A percentile compares a stretch with the other conserved stretches of the same genome.
phyloP scores from a whole-genome alignment of 1,284 basidiomycete genomes.

The Malassezia brasiliensis region DNA sequence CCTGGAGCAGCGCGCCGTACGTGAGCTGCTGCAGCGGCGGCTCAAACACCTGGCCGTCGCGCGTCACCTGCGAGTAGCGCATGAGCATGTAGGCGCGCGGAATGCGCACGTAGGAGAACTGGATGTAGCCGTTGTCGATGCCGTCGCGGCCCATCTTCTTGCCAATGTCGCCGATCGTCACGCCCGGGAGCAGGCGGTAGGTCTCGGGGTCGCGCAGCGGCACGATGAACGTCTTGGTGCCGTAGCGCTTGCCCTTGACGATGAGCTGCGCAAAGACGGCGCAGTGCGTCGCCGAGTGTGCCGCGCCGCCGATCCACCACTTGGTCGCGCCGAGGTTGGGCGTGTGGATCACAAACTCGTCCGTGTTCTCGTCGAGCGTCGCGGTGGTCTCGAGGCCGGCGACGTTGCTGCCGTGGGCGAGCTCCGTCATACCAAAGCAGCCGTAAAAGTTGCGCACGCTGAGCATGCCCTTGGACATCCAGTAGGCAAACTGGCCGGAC shows the following conservation, averaged over 20 bases:
- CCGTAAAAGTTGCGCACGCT: conserved; percentile 55
- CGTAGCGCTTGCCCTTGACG: conserved; percentile 54
- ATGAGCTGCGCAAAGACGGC: conserved; percentile 56
- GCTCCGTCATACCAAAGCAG: conserved; percentile 56
- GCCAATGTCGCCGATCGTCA: conserved; percentile 56
- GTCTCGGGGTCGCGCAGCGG: conserved; percentile 54
- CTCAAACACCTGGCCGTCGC: conserved; percentile 51
- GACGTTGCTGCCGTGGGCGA: conserved; percentile 54
- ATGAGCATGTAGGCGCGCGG: conserved; percentile 57
- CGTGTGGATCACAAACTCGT: conserved; percentile 57
- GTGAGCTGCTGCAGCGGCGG: conserved; percentile 56
- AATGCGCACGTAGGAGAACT: conserved; percentile 56
- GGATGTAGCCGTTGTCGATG: conserved; percentile 50
- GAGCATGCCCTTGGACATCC: conserved; percentile 55
- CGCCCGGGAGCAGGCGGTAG: conserved; percentile 50
- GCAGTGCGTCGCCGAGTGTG: conserved; percentile 55
- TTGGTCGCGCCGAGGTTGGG: conserved; percentile 46
- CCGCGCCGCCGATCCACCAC: conserved; percentile 55
- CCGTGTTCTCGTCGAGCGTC: conserved; percentile 53
- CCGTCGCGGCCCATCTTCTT: conserved; percentile 58
- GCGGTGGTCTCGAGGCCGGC: conserved; percentile 57
- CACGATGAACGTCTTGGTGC: conserved; percentile 56
- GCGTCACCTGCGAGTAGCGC: conserved; percentile 56
- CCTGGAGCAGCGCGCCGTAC: conserved; percentile 55
- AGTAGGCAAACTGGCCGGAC: conserved; percentile 51